phyloP scores from a whole-genome alignment of 108 stramenopile species.

The Skeletonema costatum region DNA sequence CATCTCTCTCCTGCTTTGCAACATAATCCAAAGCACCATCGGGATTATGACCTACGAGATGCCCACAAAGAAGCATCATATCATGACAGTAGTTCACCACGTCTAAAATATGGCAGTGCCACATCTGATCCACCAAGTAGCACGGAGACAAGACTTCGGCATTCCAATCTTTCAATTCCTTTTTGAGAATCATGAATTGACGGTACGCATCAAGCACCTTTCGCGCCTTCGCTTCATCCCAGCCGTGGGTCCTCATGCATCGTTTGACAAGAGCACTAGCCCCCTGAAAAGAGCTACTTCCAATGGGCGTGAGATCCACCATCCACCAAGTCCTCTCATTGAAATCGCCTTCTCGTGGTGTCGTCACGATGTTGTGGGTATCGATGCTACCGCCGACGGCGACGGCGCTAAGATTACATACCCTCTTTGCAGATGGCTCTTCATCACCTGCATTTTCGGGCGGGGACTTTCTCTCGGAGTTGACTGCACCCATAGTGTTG shows the following conservation, averaged over 20 bases:
- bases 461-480: too few species aligned
- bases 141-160: constrained; percentile 61
- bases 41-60: constrained; percentile 68
- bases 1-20: constrained; percentile 41
- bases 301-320: neutral
- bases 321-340: constrained; percentile 10
- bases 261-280: constrained; percentile 65
- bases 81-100: constrained; percentile 68
- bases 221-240: constrained; percentile 54
- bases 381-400: too few species aligned
- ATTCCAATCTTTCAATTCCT: constrained; percentile 70
- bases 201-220: constrained; percentile 65
- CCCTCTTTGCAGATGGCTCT: too few species aligned
- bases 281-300: constrained; percentile 35
- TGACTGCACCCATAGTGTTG: too few species aligned
- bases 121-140: constrained; percentile 68
- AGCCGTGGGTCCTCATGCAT: constrained; percentile 64
- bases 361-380: too few species aligned
- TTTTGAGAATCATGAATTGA: constrained; percentile 74
- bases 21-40: constrained; percentile 55
- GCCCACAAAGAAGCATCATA: constrained; percentile 65
- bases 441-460: too few species aligned
- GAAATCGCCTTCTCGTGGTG: constrained; percentile 1
- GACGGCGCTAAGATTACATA: too few species aligned
- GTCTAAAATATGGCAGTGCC: constrained; percentile 72